Conservation (phyloP, 176 grass and related monocot species). For the Oropetium thomaeum region DNA sequence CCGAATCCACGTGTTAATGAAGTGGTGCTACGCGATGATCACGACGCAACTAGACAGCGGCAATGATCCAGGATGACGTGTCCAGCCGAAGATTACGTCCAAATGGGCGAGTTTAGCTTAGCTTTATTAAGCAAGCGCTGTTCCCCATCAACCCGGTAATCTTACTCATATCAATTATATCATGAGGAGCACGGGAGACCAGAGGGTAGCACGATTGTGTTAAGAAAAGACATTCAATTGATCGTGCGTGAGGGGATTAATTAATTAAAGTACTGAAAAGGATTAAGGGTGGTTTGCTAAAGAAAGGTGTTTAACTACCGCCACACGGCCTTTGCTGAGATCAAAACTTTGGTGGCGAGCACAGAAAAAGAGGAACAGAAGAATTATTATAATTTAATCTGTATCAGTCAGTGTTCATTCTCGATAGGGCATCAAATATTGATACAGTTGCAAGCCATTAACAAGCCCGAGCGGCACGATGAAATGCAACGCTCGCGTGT, state of each 20-base stretch:
- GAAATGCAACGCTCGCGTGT: background rate
- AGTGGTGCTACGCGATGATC: constrained; percentile 26
- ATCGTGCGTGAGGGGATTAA: background rate
- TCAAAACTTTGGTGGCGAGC: too few species aligned
- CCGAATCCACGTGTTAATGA: constrained; percentile 29
- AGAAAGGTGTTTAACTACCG: too few species aligned
- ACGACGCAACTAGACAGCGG: background rate
- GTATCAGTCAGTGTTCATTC: too few species aligned
- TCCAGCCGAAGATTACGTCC: background rate
- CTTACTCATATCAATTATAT: constrained; percentile 2
- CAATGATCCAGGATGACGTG: background rate
- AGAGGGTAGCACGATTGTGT: background rate
- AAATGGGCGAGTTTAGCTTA: background rate
- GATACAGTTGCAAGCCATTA: too few species aligned
- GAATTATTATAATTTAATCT: too few species aligned
- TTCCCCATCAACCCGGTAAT: constrained; percentile 9
- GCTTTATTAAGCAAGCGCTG: constrained; percentile 20
- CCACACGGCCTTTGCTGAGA: background rate
- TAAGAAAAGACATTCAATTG: background rate
- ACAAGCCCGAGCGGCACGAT: too few species aligned
- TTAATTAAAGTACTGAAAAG: too few species aligned
- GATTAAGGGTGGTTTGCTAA: background rate
- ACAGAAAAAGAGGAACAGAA: too few species aligned
- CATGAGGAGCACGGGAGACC: background rate
- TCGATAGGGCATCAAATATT: too few species aligned